A percentile compares a stretch with the other conserved stretches of the same genome.
Conservation (phyloP, 2,329 filamentous ascomycete genomes). For the Colletotrichum tropicale region DNA sequence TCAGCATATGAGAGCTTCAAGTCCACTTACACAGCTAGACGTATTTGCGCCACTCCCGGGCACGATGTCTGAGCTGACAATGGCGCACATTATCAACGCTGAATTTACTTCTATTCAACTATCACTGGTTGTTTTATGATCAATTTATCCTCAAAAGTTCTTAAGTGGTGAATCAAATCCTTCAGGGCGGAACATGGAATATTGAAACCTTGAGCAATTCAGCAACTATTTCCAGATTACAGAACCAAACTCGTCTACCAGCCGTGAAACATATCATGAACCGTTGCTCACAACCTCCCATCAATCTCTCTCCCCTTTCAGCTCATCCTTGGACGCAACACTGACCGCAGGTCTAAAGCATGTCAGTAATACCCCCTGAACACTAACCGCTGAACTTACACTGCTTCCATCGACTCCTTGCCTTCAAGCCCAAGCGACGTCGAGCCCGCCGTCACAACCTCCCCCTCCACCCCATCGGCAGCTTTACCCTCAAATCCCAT, state of each 20-base stretch:
- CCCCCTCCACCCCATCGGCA: not conserved
- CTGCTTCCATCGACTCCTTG: not conserved
- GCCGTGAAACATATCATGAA: not conserved
- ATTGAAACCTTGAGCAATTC: not conserved
- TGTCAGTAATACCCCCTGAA: not conserved
- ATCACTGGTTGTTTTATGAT: fast-evolving
- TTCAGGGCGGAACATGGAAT: not conserved
- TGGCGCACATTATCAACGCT: not conserved
- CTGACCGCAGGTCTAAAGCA: not conserved
- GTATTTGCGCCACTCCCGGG: not conserved
- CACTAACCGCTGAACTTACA: not conserved
- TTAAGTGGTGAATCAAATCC: not conserved
- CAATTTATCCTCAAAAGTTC: not conserved
- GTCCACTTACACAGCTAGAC: not conserved
- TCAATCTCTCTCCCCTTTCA: not conserved
- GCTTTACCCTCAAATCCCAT: not conserved
- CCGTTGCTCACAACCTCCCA: not conserved
- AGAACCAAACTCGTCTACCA: not conserved
- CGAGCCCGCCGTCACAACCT: not conserved
- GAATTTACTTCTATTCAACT: not conserved
- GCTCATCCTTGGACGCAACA: not conserved
- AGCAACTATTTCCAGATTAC: not conserved
- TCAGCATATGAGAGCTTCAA: not conserved
- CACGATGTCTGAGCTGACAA: not conserved
- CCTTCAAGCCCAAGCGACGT: not conserved